Evolutionary conservation across 2,329 filamentous ascomycete species (phyloP), one percentile per base, ranked within the genome.

Genomic region (Clonostachys byssicola): DNA sequence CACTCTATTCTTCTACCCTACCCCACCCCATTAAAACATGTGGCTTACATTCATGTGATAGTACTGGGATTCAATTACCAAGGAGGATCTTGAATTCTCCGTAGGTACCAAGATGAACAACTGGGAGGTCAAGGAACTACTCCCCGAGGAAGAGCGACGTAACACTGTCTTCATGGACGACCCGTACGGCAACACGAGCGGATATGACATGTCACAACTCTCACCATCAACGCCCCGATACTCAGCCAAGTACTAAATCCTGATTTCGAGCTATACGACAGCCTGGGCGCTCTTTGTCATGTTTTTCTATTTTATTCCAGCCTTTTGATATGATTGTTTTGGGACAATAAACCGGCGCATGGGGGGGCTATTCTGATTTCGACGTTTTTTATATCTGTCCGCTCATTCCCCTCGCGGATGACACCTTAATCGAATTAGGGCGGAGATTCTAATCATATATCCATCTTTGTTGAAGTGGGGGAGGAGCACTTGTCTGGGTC

Each of bases 41-140:
- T 42, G 12, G n/a, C 20, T 43, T 23, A 47, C 54, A 51, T 54
- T 36, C 17, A 56, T 44, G 42, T 49, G 49, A 46, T 56, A 94
- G 91, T 99, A 95, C 75, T 99, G 94, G 94, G 94, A 99, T 64
- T 96, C 92, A 14, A 99, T 99, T 67, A 99, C 94, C 18, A 91
- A 89, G 62, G 94, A 99, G 71, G 94, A 99, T 66, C 85, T 99
- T 55, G 94, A 99, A 65, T 99, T 99, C 70, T 96, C 91, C 4
- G 94, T 99, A 44, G 92, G 92, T 54, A 90, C 90, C 49, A 89
- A 92, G 66, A 88, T 89, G 70, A 95, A 96, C 72, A 96, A 94
- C 66, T 99, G 94, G 94, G 94, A 99, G 64, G 88, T 97, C 63
- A 97, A 97, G 73, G 92, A 97, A 52, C 77, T 89, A 12, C 76